Evolutionary conservation across 495 filamentous ascomycete species (phyloP).

Genomic region (Penicillium longicatenatum): DNA sequence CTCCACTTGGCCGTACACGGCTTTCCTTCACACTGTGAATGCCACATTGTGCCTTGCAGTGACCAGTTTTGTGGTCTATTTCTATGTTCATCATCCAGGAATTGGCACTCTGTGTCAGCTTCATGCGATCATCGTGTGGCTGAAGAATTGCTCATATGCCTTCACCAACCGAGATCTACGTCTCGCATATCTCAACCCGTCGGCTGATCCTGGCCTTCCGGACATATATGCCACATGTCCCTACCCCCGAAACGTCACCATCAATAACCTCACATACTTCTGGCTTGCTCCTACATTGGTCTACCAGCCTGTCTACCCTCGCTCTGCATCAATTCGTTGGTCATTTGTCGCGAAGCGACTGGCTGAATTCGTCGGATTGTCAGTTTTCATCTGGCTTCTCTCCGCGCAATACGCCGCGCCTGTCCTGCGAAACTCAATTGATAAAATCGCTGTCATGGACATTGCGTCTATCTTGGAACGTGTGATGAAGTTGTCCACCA

Average conservation of each 20-base stretch:
- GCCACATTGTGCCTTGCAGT: conserved; percentile 76
- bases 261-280: conserved; percentile 86
- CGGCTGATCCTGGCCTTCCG: conserved; percentile 61
- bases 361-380: conserved; percentile 70
- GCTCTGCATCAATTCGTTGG: conserved; percentile 76
- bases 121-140: conserved; percentile 92
- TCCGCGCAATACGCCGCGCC: conserved; percentile 92
- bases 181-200: conserved; percentile 76
- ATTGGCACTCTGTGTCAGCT: conserved; percentile 90
- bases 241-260: conserved; percentile 87
- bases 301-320: conserved; percentile 95
- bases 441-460: conserved; percentile 80
- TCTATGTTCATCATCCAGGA: conserved; percentile 84
- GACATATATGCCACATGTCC: conserved; percentile 80
- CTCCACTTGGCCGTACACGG: conserved; percentile 75
- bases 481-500: conserved; percentile 90
- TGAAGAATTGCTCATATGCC: conserved; percentile 94
- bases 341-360: conserved; percentile 81
- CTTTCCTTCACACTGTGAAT: conserved; percentile 78
- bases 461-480: conserved; percentile 82
- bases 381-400: conserved; percentile 89
- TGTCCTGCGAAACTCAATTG: conserved; percentile 81
- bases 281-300: conserved; percentile 97
- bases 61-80: conserved; percentile 85
- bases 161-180: conserved; percentile 96